Evolutionary conservation across 2,329 filamentous ascomycete species (phyloP).

Genomic region (Tetracladium maxilliforme): DNA sequence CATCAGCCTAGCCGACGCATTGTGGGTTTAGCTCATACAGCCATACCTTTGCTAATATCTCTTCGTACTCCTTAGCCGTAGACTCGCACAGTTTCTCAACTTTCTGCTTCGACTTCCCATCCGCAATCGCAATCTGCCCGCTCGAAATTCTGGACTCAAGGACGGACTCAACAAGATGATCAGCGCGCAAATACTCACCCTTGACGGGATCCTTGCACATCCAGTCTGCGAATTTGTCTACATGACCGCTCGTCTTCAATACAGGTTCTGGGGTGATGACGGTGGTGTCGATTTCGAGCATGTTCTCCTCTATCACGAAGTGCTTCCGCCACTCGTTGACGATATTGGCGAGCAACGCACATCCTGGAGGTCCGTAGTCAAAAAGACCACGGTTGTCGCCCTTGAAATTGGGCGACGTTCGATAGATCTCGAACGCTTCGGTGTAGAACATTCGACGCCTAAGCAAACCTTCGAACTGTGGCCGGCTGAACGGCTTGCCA

Average conservation of each 20-base stretch:
- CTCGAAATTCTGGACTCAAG: conserved; percentile 46
- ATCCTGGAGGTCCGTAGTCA: conserved; percentile 54
- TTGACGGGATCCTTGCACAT: conserved; percentile 59
- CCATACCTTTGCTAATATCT: conserved; percentile 40
- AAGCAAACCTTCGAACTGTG: conserved; percentile 46
- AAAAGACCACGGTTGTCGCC: conserved; percentile 44
- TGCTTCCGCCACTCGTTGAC: conserved; percentile 56
- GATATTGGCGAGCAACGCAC: conserved; percentile 52
- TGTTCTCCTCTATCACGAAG: conserved; percentile 54
- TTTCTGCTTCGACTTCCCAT: conserved; percentile 49
- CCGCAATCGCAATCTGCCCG: conserved; percentile 48
- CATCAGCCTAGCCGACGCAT: neutral
- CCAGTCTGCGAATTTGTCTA: conserved; percentile 59
- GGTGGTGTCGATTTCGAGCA: conserved; percentile 55
- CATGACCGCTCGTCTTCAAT: conserved; percentile 54
- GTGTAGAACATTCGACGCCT: conserved; percentile 51
- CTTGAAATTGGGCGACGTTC: conserved; percentile 5
- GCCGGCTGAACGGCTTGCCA: conserved; percentile 48
- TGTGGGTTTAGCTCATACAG: neutral
- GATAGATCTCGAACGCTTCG: conserved; percentile 53
- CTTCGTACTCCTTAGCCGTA: conserved; percentile 47
- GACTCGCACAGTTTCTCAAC: conserved; percentile 48
- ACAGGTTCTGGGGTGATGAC: conserved; percentile 56
- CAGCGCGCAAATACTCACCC: conserved; percentile 53
- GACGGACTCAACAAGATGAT: conserved; percentile 54